Conservation (phyloP, 1,139 yeast genomes). For the Scheffersomyces stambukii region DNA sequence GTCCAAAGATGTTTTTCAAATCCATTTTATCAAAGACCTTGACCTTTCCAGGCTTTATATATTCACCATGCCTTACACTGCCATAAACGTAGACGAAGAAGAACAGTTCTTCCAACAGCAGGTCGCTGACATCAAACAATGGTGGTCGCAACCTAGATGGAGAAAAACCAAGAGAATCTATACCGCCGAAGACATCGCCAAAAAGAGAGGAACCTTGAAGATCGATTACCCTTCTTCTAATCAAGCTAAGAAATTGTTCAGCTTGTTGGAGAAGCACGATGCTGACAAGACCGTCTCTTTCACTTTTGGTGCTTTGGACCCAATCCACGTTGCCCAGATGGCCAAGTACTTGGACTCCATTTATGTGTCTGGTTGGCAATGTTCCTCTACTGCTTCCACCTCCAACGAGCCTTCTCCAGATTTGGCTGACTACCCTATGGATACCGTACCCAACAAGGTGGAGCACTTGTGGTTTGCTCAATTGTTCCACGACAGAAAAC, state of each 20-base stretch:
- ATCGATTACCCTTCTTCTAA: constrained; percentile 70
- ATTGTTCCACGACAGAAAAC: constrained; percentile 95
- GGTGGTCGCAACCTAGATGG: constrained; percentile 98
- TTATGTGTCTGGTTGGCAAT: constrained; percentile 98
- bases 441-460: constrained; percentile 97
- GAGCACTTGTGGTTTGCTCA: constrained; percentile 97
- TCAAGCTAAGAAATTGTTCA: constrained; percentile 80
- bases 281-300: constrained; percentile 71
- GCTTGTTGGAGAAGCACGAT: constrained; percentile 68
- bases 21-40: too few relatives aligned
- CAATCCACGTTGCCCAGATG: constrained; percentile 95
- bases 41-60: too few relatives aligned
- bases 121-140: constrained; percentile 66
- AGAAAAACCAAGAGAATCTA: constrained; percentile 82
- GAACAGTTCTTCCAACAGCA: constrained; percentile 64
- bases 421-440: constrained; percentile 97
- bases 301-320: constrained; percentile 96
- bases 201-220: constrained; percentile 75
- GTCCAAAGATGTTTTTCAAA: too few relatives aligned
- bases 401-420: constrained; percentile 98
- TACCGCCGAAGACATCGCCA: constrained; percentile 83
- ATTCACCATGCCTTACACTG: constrained; percentile 44
- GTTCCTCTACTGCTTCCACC: constrained; percentile 95
- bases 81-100: constrained; percentile 56
- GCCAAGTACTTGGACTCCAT: constrained; percentile 90